phyloP scores from a whole-genome alignment of 352 stramenopile species.

The Saprolegnia parasitica region DNA sequence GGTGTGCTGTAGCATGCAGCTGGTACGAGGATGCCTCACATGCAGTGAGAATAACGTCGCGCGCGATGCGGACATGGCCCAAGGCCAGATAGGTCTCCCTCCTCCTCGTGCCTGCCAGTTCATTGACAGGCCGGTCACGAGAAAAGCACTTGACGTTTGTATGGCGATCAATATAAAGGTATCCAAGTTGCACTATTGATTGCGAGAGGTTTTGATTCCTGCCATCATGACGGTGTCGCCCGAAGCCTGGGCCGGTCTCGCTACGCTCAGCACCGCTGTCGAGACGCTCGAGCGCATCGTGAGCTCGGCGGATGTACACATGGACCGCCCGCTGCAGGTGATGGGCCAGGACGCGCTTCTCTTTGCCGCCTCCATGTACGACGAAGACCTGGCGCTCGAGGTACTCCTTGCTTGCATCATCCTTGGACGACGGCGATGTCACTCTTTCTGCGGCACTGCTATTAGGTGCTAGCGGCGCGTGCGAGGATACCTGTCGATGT shows the following conservation, averaged over 20 bases:
- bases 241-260: slow-evolving; percentile 2
- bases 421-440: neutral
- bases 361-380: slow-evolving; percentile 80
- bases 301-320: slow-evolving; percentile 11
- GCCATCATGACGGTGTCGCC: neutral
- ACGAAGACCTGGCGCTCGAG: slow-evolving; percentile 65
- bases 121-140: too few species aligned
- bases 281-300: neutral
- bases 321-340: slow-evolving; percentile 46
- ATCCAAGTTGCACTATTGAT: neutral
- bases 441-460: neutral
- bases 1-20: too few species aligned
- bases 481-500: slow-evolving; percentile 39
- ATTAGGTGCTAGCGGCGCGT: neutral
- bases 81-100: too few species aligned
- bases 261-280: neutral
- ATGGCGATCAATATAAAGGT: neutral
- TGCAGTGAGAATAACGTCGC: too few species aligned
- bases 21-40: too few species aligned
- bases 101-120: too few species aligned
- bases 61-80: too few species aligned
- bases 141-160: too few species aligned
- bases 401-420: slow-evolving; percentile 51
- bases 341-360: slow-evolving; percentile 75
- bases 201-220: neutral